Evolutionary conservation across 1,284 basidiomycete species (phyloP), one percentile per base, ranked within the genome.

Genomic region (Meripilus lineatus): DNA sequence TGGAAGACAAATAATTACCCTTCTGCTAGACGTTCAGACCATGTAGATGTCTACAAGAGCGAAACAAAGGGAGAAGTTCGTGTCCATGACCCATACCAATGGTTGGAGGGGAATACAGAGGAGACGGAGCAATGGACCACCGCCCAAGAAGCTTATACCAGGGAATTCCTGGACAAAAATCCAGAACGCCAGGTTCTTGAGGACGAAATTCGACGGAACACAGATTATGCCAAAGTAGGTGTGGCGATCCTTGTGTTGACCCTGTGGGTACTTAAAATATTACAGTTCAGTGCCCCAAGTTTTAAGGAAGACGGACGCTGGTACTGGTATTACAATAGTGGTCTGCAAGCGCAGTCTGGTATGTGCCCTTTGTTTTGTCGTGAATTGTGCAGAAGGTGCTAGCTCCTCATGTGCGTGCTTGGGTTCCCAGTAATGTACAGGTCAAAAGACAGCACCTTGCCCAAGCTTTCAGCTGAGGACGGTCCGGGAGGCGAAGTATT

Each of bases 271-370:
- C 28, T 10, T 10, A 8, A n/a, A 10, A 8, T 10, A 30, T 30
- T 30, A 0, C 53, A 87, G 84, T 81, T 84, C 56, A 74, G 72
- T 33, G 64, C 77, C 1, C 88, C 87, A 0, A 61, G 63, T 17
- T 60, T 84, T 36, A 75, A 77, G 49, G 67, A 79, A 11, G 84
- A 89, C 55, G 74, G 71, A 5, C 74, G 73, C 38, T 90, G 85
- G 79, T 91, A 91, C 55, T 87, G 85, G 83, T 75, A 72, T 48
- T 76, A 82, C 56, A 88, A 89, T 61, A 78, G 75, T 42, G 85
- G 85, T 13, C 68, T 88, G 30, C 79, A 85, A 53, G 70, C 78
- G 13, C 82, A 86, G 58, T 67, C 71, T 33, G 73, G 80, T 81
- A 45, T 41, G 68, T 61, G 17, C 26, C 13, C 20, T 28, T 36